Evolutionary conservation across 2,329 filamentous ascomycete species (phyloP).

Genomic region (Xylariales sp.): DNA sequence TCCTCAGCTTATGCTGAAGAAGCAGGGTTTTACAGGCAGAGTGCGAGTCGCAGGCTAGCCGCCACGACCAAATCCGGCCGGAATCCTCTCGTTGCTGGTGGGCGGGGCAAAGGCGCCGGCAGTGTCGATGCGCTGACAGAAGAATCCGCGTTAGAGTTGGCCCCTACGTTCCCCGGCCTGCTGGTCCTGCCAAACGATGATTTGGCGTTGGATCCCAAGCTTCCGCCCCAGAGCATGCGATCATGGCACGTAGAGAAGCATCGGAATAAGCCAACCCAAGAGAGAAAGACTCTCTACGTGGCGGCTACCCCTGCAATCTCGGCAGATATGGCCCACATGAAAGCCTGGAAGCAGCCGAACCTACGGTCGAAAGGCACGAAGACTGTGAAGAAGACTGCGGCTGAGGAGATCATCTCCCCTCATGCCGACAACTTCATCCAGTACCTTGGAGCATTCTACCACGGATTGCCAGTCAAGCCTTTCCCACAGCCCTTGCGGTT

Average conservation of each 20-base stretch:
- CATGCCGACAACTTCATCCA: constrained; percentile 22
- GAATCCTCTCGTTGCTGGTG: constrained; percentile 9
- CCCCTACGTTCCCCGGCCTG: constrained; percentile 49
- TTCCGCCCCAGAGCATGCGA: constrained; percentile 45
- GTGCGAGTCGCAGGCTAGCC: constrained; percentile 21
- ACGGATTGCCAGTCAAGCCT: constrained; percentile 44
- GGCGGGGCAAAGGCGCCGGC: constrained; percentile 5
- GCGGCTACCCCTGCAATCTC: constrained; percentile 38
- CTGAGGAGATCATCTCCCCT: constrained; percentile 15
- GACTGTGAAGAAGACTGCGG: background rate
- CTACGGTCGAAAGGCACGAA: constrained; percentile 3
- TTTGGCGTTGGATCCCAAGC: constrained; percentile 47
- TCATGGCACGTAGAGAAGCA: constrained; percentile 41
- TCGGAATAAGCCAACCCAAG: constrained; percentile 44
- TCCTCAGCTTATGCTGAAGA: constrained; percentile 23
- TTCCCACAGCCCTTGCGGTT: constrained; percentile 38
- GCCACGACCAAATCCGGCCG: constrained; percentile 24
- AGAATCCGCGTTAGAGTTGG: constrained; percentile 13
- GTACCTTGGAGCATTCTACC: constrained; percentile 45
- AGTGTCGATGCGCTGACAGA: constrained; percentile 13
- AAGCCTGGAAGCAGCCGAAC: constrained; percentile 33
- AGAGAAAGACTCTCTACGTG: constrained; percentile 50
- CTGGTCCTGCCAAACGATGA: constrained; percentile 57
- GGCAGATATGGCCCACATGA: constrained; percentile 30
- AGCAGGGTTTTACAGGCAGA: constrained; percentile 23